Base-by-base conservation (phyloP, 306 rosid species). In the Lablab purpureus region DNA sequence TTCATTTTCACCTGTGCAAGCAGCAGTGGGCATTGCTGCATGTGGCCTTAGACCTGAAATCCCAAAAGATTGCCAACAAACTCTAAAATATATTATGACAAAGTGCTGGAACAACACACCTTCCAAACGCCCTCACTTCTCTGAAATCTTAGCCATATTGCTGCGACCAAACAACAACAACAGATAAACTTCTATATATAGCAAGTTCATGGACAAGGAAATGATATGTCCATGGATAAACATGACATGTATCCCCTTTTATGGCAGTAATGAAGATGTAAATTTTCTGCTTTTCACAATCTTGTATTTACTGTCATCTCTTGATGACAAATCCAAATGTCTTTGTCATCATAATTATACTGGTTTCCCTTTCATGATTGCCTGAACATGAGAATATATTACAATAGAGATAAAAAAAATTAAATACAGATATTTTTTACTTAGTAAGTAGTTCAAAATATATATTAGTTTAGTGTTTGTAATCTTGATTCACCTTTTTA, bases 11-110 rank as follows among this genome's bases (percentile, higher is more conserved):
- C 99, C 99, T 2, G 98, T 95, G 58, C 98, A 95, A 70, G 99
- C 98, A 8, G 99, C 98, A 11, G 99, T 95, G 3, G 98, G 97
- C 3, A 93, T 95, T 70, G 99, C 98, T n/a, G 98, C 99, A 7
- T 95, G 98, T 84, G 99, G 98, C 73, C 97, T 95, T 56, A 90
- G 98, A 85, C 99, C 99, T 52, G 98, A 95, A 41, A 90, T 95
- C 70, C 99, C 98, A 2, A 95, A 87, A 79, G 98, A 95, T 83
- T 93, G 98, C 73, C 96, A 96, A 4, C 93, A 88, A 82, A 85
- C 70, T 77, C 91, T 95, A 49, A 95, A 84, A 82, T 74, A 85
- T 45, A 78, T 95, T 63, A 95, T 95, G 99, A 83, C 87, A 22
- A 95, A 88, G 83, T 95, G 98, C 85, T 95, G 98, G 99, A 95